These are phyloP conservation scores for Candida ponderosae DNA, from an alignment of 805 yeast species.

Conservation along the genomic window DNA sequence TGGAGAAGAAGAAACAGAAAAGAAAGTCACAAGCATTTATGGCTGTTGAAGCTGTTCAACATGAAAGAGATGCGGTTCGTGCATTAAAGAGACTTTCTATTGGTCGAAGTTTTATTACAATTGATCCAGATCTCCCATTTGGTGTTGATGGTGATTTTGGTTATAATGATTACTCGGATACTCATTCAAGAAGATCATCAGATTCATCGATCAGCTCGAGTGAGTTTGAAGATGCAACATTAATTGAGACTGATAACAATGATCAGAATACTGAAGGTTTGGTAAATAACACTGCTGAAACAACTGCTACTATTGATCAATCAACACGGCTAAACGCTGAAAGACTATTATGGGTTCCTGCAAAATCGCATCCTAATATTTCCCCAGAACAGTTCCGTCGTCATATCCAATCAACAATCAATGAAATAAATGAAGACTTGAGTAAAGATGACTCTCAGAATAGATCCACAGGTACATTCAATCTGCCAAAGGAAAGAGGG, in stretches of 20 bases:
- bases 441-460: neutral
- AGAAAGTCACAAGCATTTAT: conserved; percentile 38
- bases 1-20: conserved; percentile 14
- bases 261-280: conserved; percentile 4
- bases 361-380: conserved; percentile 87
- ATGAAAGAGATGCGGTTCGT: conserved; percentile 65
- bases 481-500: neutral
- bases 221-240: conserved; percentile 3
- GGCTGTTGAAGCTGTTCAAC: conserved; percentile 73
- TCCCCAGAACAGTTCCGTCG: conserved; percentile 80
- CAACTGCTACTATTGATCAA: conserved; percentile 2
- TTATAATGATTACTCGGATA: conserved; percentile 23
- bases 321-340: conserved; percentile 26
- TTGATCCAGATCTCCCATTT: conserved; percentile 67
- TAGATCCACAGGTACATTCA: conserved; percentile 3
- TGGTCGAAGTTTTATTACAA: conserved; percentile 41
- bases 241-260: conserved; percentile 3
- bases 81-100: conserved; percentile 68
- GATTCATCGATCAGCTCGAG: conserved; percentile 7
- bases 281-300: neutral
- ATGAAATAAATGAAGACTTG: conserved; percentile 12
- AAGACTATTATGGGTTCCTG: conserved; percentile 88
- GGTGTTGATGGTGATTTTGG: conserved; percentile 22
- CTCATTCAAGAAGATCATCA: conserved; percentile 10
- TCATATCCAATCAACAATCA: conserved; percentile 44